A percentile compares a stretch with the other conserved stretches of the same genome.
Conservation (phyloP, 2,329 filamentous ascomycete genomes). For the Trichoderma koningii region DNA sequence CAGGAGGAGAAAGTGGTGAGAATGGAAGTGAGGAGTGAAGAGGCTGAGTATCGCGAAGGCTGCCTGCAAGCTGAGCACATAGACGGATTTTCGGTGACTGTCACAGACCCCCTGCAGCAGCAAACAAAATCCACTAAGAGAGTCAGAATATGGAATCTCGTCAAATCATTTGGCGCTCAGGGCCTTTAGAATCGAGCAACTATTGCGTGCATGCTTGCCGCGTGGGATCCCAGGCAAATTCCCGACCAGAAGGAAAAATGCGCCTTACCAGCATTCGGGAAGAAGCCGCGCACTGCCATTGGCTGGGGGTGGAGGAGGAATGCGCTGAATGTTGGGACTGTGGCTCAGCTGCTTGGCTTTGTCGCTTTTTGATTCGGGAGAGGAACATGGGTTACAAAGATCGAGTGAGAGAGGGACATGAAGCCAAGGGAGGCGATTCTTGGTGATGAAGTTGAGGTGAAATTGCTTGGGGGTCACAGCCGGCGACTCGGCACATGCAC, state of each 20-base stretch:
- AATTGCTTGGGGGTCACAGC: not conserved
- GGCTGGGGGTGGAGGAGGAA: not conserved
- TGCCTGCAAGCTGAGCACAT: too few relatives aligned
- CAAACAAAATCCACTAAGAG: too few relatives aligned
- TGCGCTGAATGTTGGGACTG: not conserved
- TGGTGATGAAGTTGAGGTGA: too few relatives aligned
- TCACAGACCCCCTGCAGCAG: not conserved
- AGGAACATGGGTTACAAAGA: too few relatives aligned
- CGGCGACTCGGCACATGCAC: not conserved
- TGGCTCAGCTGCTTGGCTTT: not conserved
- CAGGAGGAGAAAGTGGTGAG: too few relatives aligned
- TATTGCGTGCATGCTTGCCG: slow-evolving; percentile 9
- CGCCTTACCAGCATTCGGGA: not conserved
- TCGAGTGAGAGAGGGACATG: too few relatives aligned
- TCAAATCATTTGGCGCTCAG: not conserved
- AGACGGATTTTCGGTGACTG: not conserved
- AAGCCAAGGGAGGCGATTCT: not conserved
- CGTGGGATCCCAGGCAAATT: slow-evolving; percentile 1
- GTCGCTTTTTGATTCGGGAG: too few relatives aligned
- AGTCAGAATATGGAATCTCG: not conserved
- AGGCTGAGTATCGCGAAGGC: too few relatives aligned
- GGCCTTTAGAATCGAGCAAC: too few relatives aligned
- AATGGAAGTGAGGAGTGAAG: not conserved
- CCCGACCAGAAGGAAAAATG: not conserved
- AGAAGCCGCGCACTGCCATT: slow-evolving; percentile 2